These are phyloP conservation scores for Tetratostichococcus sp. DNA, from an alignment of 139 green algal genomes.

Conservation along the genomic window DNA sequence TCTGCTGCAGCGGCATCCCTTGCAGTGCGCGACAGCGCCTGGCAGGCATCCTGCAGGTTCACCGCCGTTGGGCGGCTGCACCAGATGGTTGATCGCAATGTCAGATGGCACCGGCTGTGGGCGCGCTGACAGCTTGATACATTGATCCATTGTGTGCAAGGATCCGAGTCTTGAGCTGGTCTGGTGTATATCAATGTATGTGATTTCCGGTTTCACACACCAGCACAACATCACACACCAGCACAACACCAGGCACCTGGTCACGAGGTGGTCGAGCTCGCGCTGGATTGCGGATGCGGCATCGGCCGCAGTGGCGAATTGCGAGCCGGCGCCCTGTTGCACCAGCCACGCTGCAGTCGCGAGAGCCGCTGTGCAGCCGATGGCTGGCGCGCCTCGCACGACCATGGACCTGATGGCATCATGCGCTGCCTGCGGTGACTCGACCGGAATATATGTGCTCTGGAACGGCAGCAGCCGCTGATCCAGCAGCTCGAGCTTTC, in stretches of 20 bases:
- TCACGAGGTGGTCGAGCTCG: conserved; percentile 75
- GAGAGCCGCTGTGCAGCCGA: conserved; percentile 83
- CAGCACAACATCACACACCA: not conserved
- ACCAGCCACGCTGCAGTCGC: conserved; percentile 65
- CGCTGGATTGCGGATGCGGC: conserved; percentile 34
- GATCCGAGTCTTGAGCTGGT: too few species aligned
- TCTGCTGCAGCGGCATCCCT: conserved; percentile 13
- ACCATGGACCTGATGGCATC: conserved; percentile 86
- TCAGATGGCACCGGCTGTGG: too few species aligned
- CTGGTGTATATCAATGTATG: too few species aligned
- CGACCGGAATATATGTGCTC: conserved; percentile 58
- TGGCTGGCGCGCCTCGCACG: conserved; percentile 90
- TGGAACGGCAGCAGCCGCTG: conserved; percentile 81
- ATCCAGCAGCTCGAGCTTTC: conserved; percentile 80
- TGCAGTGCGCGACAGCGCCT: conserved; percentile 54
- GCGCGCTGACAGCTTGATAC: too few species aligned
- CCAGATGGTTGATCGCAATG: not conserved
- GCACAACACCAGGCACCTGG: conserved; percentile 40
- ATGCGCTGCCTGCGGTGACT: conserved; percentile 47
- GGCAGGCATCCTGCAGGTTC: conserved; percentile 80
- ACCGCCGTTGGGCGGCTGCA: conserved; percentile 91
- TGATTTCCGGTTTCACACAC: too few species aligned
- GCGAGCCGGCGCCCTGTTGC: conserved; percentile 21
- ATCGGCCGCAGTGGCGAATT: conserved; percentile 34
- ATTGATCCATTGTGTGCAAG: too few species aligned